Percentiles rank a stretch among this genome's conserved stretches.
Evolutionary conservation across 495 filamentous ascomycete species (phyloP).

Genomic region (Astrocystis sublimbata): DNA sequence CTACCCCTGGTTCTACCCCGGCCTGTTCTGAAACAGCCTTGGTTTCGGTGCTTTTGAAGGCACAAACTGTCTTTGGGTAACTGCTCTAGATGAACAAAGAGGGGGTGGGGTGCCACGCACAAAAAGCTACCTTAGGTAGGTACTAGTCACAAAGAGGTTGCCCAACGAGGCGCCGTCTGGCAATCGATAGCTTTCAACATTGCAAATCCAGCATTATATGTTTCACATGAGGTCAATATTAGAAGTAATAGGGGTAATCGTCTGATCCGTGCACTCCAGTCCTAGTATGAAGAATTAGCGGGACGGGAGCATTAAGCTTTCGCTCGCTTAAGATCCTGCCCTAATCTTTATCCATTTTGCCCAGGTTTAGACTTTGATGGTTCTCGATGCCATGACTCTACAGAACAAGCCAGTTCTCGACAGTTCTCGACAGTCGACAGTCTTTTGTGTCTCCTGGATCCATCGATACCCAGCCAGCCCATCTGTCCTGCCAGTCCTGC

Average conservation of each 20-base stretch:
- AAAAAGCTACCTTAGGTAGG: neutral
- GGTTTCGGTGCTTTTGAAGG: conserved; percentile 6
- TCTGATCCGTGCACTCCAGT: no score
- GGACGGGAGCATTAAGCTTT: no score
- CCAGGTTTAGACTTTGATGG: neutral
- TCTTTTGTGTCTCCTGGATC: no score
- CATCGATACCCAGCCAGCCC: no score
- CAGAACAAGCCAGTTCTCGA: no score
- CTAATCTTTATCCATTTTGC: neutral
- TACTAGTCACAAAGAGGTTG: neutral
- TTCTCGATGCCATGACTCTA: no score
- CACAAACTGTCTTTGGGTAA: neutral
- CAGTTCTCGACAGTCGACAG: no score
- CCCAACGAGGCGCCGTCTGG: neutral
- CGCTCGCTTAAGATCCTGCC: neutral
- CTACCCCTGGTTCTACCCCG: no score
- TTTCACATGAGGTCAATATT: neutral
- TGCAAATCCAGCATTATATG: no score
- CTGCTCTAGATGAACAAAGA: neutral
- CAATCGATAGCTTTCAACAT: neutral
- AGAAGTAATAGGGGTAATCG: neutral
- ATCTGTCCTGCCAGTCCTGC: no score
- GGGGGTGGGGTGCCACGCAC: neutral
- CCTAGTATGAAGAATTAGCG: no score
- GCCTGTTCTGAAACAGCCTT: conserved; percentile 13